Evolutionary conservation across 768 basidiomycete species (phyloP).

Genomic region (Boletus huronensis): DNA sequence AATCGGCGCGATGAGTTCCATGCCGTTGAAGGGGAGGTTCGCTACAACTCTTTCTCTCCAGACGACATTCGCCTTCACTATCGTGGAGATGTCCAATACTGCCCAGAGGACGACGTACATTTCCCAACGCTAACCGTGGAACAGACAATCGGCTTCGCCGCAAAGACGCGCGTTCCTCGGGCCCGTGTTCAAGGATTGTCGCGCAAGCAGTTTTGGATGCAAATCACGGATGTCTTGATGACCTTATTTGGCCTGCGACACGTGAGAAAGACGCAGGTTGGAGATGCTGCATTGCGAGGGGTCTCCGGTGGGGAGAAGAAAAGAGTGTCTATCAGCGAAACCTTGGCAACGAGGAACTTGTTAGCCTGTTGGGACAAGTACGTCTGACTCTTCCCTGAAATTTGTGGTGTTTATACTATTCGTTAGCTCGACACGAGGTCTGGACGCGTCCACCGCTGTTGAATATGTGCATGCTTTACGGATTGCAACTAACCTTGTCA

Average conservation of each 20-base stretch:
- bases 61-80: conserved; percentile 59
- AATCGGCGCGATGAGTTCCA: conserved; percentile 72
- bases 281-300: conserved; percentile 73
- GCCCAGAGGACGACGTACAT: conserved; percentile 82
- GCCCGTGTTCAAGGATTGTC: conserved; percentile 42
- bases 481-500: conserved; percentile 56
- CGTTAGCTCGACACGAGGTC: conserved; percentile 59
- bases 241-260: conserved; percentile 78
- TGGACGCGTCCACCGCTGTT: conserved; percentile 67
- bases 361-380: conserved; percentile 77
- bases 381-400: conserved; percentile 25
- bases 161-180: conserved; percentile 64
- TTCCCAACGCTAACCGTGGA: conserved; percentile 81
- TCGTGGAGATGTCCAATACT: conserved; percentile 79
- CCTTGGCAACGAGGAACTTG: conserved; percentile 64
- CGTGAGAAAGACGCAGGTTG: conserved; percentile 70
- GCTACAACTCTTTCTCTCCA: conserved; percentile 73
- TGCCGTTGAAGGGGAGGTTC: conserved; percentile 62
- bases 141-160: conserved; percentile 69
- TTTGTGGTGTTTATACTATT: conserved; percentile 45
- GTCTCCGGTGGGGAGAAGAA: conserved; percentile 80
- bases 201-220: conserved; percentile 30
- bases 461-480: conserved; percentile 72
- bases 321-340: conserved; percentile 76
- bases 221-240: conserved; percentile 44